phyloP scores from a whole-genome alignment of 345 rosid genomes.

The Rhizophora mangle region DNA sequence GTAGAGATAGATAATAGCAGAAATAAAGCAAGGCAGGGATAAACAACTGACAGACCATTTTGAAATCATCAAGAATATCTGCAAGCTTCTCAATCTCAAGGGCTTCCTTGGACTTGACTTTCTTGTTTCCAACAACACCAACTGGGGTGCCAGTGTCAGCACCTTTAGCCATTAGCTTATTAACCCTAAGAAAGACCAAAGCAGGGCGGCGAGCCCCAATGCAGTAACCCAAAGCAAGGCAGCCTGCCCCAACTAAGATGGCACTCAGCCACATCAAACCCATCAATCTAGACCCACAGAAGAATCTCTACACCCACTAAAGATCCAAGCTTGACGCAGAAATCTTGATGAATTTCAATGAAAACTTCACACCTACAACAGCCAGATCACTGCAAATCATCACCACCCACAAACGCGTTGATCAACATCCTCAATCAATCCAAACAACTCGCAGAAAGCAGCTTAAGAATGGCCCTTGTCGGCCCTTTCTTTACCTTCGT shows the following conservation, averaged over 20 bases:
- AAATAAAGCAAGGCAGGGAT: too few relatives aligned
- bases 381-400: too few relatives aligned
- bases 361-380: too few relatives aligned
- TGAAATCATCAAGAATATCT: conserved; percentile 77
- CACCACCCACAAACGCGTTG: too few relatives aligned
- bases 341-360: too few relatives aligned
- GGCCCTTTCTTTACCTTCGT: too few relatives aligned
- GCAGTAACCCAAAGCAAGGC: conserved; percentile 80
- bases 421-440: too few relatives aligned
- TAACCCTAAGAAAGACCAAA: conserved; percentile 36
- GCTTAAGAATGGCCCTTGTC: too few relatives aligned
- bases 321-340: too few relatives aligned
- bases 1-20: too few relatives aligned
- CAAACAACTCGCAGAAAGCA: too few relatives aligned
- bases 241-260: conserved; percentile 74
- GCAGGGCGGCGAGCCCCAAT: conserved; percentile 54
- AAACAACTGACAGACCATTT: conserved; percentile 53
- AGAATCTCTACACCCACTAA: too few relatives aligned
- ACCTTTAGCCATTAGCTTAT: conserved; percentile 19
- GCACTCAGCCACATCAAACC: conserved; percentile 79
- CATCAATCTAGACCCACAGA: conserved; percentile 32
- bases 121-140: conserved; percentile 24
- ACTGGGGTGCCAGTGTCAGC: conserved; percentile 1
- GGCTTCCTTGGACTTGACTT: conserved; percentile 42
- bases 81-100: conserved; percentile 87